Evolutionary conservation across 305 asterid genomes (phyloP), one percentile per base, ranked within the genome.

Genomic region (Petunia hybrid): DNA sequence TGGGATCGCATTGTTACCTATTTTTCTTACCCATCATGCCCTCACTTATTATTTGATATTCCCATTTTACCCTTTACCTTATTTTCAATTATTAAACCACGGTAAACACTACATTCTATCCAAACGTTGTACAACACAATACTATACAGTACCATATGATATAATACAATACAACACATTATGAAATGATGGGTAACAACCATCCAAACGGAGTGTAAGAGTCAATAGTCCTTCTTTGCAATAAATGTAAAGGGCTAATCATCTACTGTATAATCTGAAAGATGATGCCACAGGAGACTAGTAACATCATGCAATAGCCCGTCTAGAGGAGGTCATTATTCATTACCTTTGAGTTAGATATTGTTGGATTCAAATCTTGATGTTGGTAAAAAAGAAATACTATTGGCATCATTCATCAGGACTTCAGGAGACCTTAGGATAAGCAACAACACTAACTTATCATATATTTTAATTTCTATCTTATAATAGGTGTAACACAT

Each of bases 231-330:
- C 31, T 31, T 31, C 22, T 60, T 3, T 59, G 39, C 8, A 60
- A 60, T 60, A 10, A 8, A 48, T 42, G 40, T 8, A 68, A 51
- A 68, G 56, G 56, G 35, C 8, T 68, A 56, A 68, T 38, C 76
- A 16, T 64, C 12, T 64, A 64, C 70, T 68, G 39, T 68, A 68
- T 53, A 64, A 64, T 38, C 70, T 38, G n/a, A 64, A 64, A 64
- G 9, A 64, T 64, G 69, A 36, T 31, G 42, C 68, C 42, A 62
- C 3, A n/a, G 31, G 36, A 62, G 16, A 62, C 14, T 46, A 67
- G 56, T 68, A 68, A 53, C 41, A n/a, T 42, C 75, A 68, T 68
- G 51, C 6, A 16, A 68, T 42, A 13, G 2, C 55, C 38, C 55
- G n/a, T 68, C 8, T 68, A 68, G 56, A 68, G 42, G 75, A 68